phyloP scores from a whole-genome alignment of 2,329 filamentous ascomycete species.

The Leptodontidium sp. region DNA sequence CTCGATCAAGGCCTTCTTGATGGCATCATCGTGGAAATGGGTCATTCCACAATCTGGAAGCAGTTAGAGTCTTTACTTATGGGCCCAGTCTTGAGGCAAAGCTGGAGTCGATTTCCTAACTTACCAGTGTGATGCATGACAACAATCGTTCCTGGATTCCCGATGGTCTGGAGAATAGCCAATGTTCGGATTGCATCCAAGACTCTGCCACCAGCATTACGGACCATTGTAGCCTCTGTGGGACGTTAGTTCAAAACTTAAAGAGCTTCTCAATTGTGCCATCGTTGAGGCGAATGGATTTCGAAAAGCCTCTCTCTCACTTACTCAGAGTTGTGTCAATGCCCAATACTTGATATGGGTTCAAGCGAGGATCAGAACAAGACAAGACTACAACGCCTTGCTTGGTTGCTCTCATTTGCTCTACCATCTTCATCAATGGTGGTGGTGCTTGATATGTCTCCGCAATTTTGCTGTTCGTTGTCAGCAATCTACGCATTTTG shows the following conservation, averaged over 20 bases:
- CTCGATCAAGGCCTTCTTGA: conserved; percentile 34
- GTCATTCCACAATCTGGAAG: conserved; percentile 37
- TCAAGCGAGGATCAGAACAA: conserved; percentile 38
- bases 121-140: conserved; percentile 41
- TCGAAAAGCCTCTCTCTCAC: not conserved
- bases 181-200: conserved; percentile 37
- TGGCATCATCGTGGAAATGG: conserved; percentile 33
- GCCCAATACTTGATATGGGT: conserved; percentile 38
- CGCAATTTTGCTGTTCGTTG: conserved; percentile 28
- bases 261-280: not conserved
- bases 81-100: not conserved
- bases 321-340: conserved; percentile 34
- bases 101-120: not conserved
- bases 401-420: conserved; percentile 27
- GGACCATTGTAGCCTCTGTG: conserved; percentile 36
- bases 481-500: not conserved
- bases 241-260: conserved; percentile 5
- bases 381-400: conserved; percentile 37
- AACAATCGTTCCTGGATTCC: conserved; percentile 33
- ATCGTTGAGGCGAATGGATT: not conserved
- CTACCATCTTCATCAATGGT: conserved; percentile 32
- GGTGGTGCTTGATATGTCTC: conserved; percentile 32
- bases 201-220: conserved; percentile 38
- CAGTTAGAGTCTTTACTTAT: not conserved
- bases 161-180: conserved; percentile 36